These are phyloP conservation scores for Ceratonia siliqua DNA, from an alignment of 306 rosid genomes.

Conservation along the genomic window DNA sequence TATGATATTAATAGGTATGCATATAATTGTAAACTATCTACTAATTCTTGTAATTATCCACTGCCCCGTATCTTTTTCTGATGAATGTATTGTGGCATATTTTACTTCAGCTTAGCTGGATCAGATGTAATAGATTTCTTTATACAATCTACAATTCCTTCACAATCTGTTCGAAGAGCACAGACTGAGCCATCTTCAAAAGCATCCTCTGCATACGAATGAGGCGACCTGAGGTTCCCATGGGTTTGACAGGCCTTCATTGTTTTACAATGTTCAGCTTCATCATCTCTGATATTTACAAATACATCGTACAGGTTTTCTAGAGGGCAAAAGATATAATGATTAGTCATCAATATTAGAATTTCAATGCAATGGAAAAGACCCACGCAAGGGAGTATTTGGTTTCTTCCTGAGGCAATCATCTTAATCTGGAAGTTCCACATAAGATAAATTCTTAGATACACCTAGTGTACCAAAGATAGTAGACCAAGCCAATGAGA, in stretches of 20 bases:
- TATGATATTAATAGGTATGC: slow-evolving; percentile 20
- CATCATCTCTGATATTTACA: slow-evolving; percentile 89
- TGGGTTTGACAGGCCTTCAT: slow-evolving; percentile 95
- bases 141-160: slow-evolving; percentile 85
- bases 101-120: slow-evolving; percentile 45
- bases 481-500: no score
- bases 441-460: no score
- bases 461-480: no score
- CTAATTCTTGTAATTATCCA: slow-evolving; percentile 33
- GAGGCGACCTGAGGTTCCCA: slow-evolving; percentile 94
- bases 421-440: not conserved
- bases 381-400: not conserved
- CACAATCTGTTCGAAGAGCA: slow-evolving; percentile 51
- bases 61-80: slow-evolving; percentile 9
- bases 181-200: slow-evolving; percentile 48
- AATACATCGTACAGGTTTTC: slow-evolving; percentile 89
- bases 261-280: slow-evolving; percentile 97
- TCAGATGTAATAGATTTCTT: slow-evolving; percentile 65
- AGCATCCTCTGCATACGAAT: slow-evolving; percentile 54
- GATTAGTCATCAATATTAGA: slow-evolving; percentile 8
- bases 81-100: slow-evolving; percentile 11
- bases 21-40: slow-evolving; percentile 16
- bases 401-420: not conserved
- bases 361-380: slow-evolving; percentile 4
- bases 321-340: slow-evolving; percentile 28